Evolutionary conservation across 805 yeast species (phyloP).

Genomic region (Candida nitratophila): DNA sequence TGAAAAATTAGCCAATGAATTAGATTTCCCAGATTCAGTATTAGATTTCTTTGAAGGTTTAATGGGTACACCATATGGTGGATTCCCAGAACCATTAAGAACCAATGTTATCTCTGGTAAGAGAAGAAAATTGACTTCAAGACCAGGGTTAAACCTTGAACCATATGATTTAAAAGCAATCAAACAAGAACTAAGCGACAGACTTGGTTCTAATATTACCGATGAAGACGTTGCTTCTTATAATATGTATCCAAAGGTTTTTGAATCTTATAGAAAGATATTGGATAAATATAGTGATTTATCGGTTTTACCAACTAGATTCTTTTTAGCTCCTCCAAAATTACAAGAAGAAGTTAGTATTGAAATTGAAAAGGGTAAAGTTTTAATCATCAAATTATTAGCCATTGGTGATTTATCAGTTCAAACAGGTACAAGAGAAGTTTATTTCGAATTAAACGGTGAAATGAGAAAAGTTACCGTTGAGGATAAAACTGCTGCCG

Average conservation of each 20-base stretch:
- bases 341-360: constrained; percentile 85
- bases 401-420: constrained; percentile 86
- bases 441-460: constrained; percentile 96
- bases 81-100: constrained; percentile 99
- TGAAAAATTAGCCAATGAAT: constrained; percentile 73
- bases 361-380: constrained; percentile 92
- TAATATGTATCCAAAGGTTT: constrained; percentile 97
- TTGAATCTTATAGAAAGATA: constrained; percentile 73
- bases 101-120: constrained; percentile 84
- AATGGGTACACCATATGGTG: constrained; percentile 99
- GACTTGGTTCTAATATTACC: constrained; percentile 68
- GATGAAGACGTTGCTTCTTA: constrained; percentile 93
- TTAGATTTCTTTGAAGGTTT: constrained; percentile 98
- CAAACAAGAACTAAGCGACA: constrained; percentile 62
- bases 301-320: constrained; percentile 88
- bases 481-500: constrained; percentile 79
- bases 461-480: constrained; percentile 94
- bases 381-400: constrained; percentile 80
- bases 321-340: constrained; percentile 81
- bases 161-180: constrained; percentile 76
- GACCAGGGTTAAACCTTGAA: constrained; percentile 88
- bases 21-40: constrained; percentile 98
- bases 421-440: constrained; percentile 89
- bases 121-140: constrained; percentile 78
- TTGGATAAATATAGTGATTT: constrained; percentile 83